Conservation (phyloP, 192 early-diverging fungal species). For the Coemansia sp. region DNA sequence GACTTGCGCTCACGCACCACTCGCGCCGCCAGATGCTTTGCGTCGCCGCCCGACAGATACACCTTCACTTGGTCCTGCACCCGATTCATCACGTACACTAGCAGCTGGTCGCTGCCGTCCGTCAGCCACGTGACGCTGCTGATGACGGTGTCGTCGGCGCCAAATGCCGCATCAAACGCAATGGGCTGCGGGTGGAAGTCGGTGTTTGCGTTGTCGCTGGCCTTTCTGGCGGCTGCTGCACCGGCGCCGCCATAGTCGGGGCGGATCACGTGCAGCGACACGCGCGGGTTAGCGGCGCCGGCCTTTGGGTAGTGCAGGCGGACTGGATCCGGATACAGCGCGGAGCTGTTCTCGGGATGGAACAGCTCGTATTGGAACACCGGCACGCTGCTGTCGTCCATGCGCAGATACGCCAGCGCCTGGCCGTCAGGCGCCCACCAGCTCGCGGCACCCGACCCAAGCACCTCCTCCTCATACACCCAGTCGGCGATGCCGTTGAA, state of each 20-base stretch:
- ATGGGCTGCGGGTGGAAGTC: slow-evolving; percentile 52
- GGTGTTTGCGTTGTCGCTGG: slow-evolving; percentile 46
- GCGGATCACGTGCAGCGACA: slow-evolving; percentile 69
- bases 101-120: slow-evolving; percentile 57
- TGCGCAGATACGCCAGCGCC: slow-evolving; percentile 78
- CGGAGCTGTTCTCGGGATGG: slow-evolving; percentile 59
- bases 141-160: slow-evolving; percentile 73
- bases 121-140: slow-evolving; percentile 84
- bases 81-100: slow-evolving; percentile 84
- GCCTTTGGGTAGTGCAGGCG: slow-evolving; percentile 89
- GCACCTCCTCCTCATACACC: slow-evolving; percentile 98
- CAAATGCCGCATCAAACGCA: slow-evolving; percentile 36
- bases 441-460: slow-evolving; percentile 62
- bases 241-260: slow-evolving; percentile 34
- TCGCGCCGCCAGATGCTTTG: slow-evolving; percentile 37
- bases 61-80: slow-evolving; percentile 82
- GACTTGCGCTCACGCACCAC: slow-evolving; percentile 66
- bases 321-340: slow-evolving; percentile 69
- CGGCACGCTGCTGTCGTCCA: slow-evolving; percentile 83
- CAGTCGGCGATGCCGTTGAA: slow-evolving; percentile 97
- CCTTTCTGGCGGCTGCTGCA: slow-evolving; percentile 18
- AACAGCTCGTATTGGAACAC: slow-evolving; percentile 75
- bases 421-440: slow-evolving; percentile 89
- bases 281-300: slow-evolving; percentile 83
- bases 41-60: slow-evolving; percentile 59